phyloP scores from a whole-genome alignment of 1,284 basidiomycete species.

The Trichosporon sp. region DNA sequence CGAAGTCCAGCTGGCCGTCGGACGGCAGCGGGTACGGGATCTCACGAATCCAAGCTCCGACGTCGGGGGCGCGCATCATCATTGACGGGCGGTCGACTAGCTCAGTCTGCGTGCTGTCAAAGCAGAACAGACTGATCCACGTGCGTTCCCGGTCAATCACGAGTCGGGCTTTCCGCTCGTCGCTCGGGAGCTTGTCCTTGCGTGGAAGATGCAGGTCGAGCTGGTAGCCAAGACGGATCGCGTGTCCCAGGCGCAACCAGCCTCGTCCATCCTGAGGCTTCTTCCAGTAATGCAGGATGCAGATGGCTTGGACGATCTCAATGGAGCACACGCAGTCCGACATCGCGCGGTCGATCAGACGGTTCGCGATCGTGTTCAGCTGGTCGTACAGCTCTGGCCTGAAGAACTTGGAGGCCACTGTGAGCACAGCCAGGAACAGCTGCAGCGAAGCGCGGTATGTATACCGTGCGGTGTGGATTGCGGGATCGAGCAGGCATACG shows the following conservation, averaged over 20 bases:
- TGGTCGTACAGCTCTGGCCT: slow-evolving; percentile 23
- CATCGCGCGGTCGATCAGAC: slow-evolving; percentile 16
- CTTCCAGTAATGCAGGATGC: slow-evolving; percentile 26
- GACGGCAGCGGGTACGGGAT: slow-evolving; percentile 22
- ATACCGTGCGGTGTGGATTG: slow-evolving; percentile 21
- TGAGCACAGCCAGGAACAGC: slow-evolving; percentile 23
- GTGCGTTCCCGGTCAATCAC: slow-evolving; percentile 26
- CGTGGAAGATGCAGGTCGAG: slow-evolving; percentile 26
- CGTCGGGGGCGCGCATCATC: slow-evolving; percentile 22
- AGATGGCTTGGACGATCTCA: slow-evolving; percentile 26
- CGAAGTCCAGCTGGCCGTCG: slow-evolving; percentile 25
- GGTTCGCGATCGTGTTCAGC: slow-evolving; percentile 13
- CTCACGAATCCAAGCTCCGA: slow-evolving; percentile 14
- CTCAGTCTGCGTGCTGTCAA: slow-evolving; percentile 23
- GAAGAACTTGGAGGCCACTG: slow-evolving; percentile 24
- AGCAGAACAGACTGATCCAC: slow-evolving; percentile 27
- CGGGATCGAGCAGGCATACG: slow-evolving; percentile 23
- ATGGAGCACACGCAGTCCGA: slow-evolving; percentile 17
- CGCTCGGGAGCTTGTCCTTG: slow-evolving; percentile 21
- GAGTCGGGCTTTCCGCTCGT: slow-evolving; percentile 23
- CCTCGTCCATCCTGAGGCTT: slow-evolving; percentile 20
- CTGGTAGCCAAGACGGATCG: slow-evolving; percentile 32
- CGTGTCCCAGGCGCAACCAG: slow-evolving; percentile 30
- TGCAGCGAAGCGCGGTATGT: slow-evolving; percentile 15
- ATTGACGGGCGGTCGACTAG: slow-evolving; percentile 23